Percentiles rank a stretch among this genome's conserved stretches.
phyloP scores from a whole-genome alignment of 495 filamentous ascomycete genomes.

The Gamarada debralockiae region DNA sequence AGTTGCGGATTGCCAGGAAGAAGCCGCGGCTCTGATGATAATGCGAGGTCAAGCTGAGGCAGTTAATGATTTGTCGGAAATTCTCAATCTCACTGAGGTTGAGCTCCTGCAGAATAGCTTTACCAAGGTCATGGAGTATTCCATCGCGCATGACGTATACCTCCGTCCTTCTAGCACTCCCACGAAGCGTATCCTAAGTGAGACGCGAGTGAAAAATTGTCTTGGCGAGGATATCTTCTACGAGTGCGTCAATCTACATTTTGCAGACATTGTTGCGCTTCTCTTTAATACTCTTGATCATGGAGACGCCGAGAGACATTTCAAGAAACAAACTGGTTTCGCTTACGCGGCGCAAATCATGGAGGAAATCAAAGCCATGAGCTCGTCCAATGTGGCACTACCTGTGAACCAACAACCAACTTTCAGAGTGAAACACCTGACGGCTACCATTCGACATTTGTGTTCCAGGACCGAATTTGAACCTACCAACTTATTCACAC shows the following conservation, averaged over 20 bases:
- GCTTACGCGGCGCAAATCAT: conserved; percentile 57
- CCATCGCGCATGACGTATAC: conserved; percentile 73
- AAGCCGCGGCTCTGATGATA: conserved; percentile 76
- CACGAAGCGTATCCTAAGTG: conserved; percentile 55
- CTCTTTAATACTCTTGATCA: conserved; percentile 69
- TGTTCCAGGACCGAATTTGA: conserved; percentile 67
- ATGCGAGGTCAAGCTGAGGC: conserved; percentile 74
- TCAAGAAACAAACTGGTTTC: conserved; percentile 59
- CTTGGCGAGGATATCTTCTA: conserved; percentile 64
- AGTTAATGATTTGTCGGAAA: conserved; percentile 50
- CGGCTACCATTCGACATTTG: conserved; percentile 69
- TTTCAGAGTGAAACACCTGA: conserved; percentile 72
- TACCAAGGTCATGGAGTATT: conserved; percentile 77
- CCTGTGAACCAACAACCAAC: conserved; percentile 79
- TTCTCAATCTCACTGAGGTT: conserved; percentile 47
- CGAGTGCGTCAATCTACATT: conserved; percentile 57
- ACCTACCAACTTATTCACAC: conserved; percentile 66
- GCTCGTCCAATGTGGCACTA: conserved; percentile 54
- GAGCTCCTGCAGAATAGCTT: conserved; percentile 67
- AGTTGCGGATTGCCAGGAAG: conserved; percentile 68
- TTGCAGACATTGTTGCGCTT: conserved; percentile 68
- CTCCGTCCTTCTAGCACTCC: conserved; percentile 46
- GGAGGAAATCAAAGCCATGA: conserved; percentile 59
- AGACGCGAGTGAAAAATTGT: conserved; percentile 61
- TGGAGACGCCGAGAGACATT: conserved; percentile 66